These are phyloP conservation scores for Benincasa hispida DNA, from an alignment of 306 rosid species.

Conservation along the genomic window DNA sequence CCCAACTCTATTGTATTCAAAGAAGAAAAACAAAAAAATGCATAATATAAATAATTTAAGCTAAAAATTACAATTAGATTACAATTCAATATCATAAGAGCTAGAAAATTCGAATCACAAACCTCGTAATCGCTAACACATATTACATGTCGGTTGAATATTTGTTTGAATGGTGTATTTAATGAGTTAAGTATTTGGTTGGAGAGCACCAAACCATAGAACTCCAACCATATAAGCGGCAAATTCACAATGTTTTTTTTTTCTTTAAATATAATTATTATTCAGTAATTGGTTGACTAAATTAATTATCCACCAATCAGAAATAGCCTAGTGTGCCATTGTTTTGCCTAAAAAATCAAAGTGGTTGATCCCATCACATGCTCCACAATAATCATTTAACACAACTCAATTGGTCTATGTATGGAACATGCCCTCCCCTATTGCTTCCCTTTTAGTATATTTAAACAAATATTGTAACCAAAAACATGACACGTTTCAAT, in stretches of 20 bases:
- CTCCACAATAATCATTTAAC: slow-evolving; percentile 1
- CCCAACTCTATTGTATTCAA: too few relatives aligned
- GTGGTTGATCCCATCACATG: slow-evolving; percentile 5
- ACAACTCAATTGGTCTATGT: not conserved
- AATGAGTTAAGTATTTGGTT: not conserved
- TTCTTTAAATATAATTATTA: not conserved
- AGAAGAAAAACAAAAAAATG: too few relatives aligned
- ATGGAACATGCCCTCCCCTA: not conserved
- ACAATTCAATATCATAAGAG: too few relatives aligned
- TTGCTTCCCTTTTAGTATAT: not conserved
- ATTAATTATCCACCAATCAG: not conserved
- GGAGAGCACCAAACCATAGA: not conserved
- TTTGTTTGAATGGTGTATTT: not conserved
- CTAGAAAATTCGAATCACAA: too few relatives aligned
- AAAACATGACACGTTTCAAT: slow-evolving; percentile 4
- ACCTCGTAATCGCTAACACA: too few relatives aligned
- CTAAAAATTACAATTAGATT: too few relatives aligned
- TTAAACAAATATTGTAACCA: not conserved
- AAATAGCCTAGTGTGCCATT: not conserved
- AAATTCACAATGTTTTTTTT: not conserved
- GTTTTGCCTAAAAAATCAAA: not conserved
- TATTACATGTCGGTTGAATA: too few relatives aligned
- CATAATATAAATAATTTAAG: too few relatives aligned
- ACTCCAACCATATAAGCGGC: not conserved
- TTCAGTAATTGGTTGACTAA: not conserved